Conservation (phyloP, 2,329 filamentous ascomycete species). For the Beauveria sp. region DNA sequence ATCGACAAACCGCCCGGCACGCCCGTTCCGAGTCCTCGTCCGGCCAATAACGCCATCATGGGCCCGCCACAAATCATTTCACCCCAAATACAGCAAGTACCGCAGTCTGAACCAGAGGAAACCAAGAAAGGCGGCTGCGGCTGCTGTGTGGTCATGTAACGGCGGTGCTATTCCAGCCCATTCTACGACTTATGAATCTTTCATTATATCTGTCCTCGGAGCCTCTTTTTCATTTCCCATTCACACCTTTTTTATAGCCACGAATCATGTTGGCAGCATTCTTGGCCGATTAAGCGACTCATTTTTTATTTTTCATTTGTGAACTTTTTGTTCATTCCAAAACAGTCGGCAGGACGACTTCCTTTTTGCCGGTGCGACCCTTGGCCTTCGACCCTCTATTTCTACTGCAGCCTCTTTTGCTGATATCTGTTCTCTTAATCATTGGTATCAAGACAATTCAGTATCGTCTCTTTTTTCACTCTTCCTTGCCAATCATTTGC, state of each 20-base stretch:
- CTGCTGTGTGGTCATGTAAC: constrained; percentile 45
- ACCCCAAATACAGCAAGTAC: constrained; percentile 16
- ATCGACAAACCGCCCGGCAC: constrained; percentile 26
- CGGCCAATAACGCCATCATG: constrained; percentile 28
- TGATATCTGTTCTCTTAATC: constrained; percentile 1
- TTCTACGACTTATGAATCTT: constrained; percentile 18
- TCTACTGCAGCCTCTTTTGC: neutral
- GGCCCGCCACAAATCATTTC: constrained; percentile 13
- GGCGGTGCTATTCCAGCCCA: constrained; percentile 8
- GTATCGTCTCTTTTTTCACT: neutral
- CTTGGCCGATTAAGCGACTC: constrained; percentile 4
- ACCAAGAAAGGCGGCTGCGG: constrained; percentile 37
- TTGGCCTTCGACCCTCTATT: neutral
- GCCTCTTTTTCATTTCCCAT: constrained; percentile 10
- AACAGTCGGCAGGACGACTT: neutral
- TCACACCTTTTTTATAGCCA: neutral
- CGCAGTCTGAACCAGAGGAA: constrained; percentile 24
- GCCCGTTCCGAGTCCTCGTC: constrained; percentile 37
- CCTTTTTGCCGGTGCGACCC: neutral
- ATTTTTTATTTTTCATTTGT: constrained; percentile 8
- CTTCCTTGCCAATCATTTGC: neutral
- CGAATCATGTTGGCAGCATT: constrained; percentile 1
- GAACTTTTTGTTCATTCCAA: constrained; percentile 4
- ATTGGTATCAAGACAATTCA: neutral
- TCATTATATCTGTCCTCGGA: constrained; percentile 2